phyloP scores from a whole-genome alignment of 495 filamentous ascomycete species.

The Acidomyces sp. region DNA sequence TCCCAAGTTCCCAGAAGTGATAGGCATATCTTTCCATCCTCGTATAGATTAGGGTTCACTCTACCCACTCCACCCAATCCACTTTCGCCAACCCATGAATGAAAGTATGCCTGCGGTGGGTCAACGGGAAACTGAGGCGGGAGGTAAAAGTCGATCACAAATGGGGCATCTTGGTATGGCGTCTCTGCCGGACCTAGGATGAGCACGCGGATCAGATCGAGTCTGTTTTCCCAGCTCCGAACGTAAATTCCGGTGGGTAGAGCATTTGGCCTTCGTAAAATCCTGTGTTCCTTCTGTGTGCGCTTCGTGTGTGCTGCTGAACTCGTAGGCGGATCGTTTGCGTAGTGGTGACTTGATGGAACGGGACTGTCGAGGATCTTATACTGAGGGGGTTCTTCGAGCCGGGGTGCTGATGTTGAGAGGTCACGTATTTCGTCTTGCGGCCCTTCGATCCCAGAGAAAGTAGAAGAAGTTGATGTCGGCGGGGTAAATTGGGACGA shows the following conservation, averaged over 20 bases:
- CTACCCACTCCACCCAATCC: slow-evolving; percentile 24
- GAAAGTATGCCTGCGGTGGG: slow-evolving; percentile 40
- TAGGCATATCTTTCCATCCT: slow-evolving; percentile 45
- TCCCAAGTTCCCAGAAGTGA: slow-evolving; percentile 47
- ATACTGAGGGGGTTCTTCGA: slow-evolving; percentile 22
- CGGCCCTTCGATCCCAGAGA: not conserved
- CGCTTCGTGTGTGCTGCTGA: slow-evolving; percentile 31
- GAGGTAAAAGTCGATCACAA: slow-evolving; percentile 48
- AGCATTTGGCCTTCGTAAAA: slow-evolving; percentile 35
- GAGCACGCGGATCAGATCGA: slow-evolving; percentile 45
- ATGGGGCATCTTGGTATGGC: slow-evolving; percentile 49
- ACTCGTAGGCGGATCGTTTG: slow-evolving; percentile 10
- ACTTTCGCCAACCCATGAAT: slow-evolving; percentile 30
- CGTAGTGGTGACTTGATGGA: slow-evolving; percentile 39
- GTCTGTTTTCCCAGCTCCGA: slow-evolving; percentile 37
- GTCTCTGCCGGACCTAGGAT: slow-evolving; percentile 44
- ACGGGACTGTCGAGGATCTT: slow-evolving; percentile 32
- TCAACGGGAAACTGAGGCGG: slow-evolving; percentile 33
- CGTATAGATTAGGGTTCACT: slow-evolving; percentile 52
- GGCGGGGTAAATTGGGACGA: slow-evolving; percentile 6
- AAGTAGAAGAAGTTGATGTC: slow-evolving; percentile 7
- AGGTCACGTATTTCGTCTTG: not conserved
- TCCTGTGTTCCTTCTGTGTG: slow-evolving; percentile 43
- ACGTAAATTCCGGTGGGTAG: slow-evolving; percentile 49
- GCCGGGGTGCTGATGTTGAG: not conserved